Percentiles rank a stretch among this genome's conserved stretches.
Conservation (phyloP, 1,284 basidiomycete genomes). For the Volvariella surrecta region DNA sequence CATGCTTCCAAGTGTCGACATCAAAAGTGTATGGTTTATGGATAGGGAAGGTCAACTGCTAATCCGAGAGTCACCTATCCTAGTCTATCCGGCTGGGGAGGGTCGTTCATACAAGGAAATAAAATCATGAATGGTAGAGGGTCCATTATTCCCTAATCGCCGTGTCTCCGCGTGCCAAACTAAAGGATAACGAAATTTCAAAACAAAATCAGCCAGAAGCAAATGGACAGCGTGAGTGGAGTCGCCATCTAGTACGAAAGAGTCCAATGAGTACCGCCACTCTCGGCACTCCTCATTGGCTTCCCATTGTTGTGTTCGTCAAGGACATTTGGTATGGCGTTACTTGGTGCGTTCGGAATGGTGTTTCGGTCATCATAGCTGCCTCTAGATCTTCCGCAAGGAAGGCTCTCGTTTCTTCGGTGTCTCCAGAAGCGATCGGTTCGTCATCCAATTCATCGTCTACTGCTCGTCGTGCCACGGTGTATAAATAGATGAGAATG, state of each 20-base stretch:
- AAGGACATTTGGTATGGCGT: conserved; percentile 15
- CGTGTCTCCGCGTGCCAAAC: not conserved
- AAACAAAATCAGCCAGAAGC: not conserved
- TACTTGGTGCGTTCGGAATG: conserved; percentile 23
- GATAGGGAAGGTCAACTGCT: too few species aligned
- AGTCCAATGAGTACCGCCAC: too few species aligned
- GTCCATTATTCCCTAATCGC: not conserved
- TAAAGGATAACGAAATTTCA: not conserved
- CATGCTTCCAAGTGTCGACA: too few species aligned
- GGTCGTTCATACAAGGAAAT: not conserved
- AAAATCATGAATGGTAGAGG: conserved; percentile 7
- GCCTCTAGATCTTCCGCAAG: conserved; percentile 25
- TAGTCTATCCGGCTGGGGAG: too few species aligned
- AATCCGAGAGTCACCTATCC: too few species aligned
- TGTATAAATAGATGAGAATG: conserved; percentile 73
- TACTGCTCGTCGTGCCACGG: conserved; percentile 74
- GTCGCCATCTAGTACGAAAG: conserved; percentile 7
- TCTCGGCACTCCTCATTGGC: too few species aligned
- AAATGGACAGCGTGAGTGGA: conserved; percentile 2
- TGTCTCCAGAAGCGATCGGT: conserved; percentile 27
- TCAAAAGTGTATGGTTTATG: too few species aligned
- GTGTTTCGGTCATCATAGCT: conserved; percentile 27
- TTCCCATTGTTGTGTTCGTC: too few species aligned
- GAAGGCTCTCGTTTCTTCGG: conserved; percentile 41
- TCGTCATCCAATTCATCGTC: conserved; percentile 63